Conservation (phyloP, 305 asterid species). For the Stenogyne calaminthoides region DNA sequence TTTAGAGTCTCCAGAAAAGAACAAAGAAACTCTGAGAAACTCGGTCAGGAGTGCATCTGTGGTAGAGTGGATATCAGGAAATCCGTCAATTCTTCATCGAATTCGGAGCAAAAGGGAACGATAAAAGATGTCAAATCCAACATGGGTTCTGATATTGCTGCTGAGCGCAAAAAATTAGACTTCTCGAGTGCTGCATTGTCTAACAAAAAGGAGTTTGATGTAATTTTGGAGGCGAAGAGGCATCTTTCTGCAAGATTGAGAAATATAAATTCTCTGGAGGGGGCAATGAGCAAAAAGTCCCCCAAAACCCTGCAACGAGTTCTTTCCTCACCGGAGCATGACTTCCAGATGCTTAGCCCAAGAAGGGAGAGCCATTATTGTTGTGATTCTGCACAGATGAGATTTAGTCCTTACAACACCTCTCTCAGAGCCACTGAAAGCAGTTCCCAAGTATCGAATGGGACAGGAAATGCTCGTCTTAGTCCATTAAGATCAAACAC, state of each 20-base stretch:
- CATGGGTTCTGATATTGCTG: conserved; percentile 34
- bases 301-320: conserved; percentile 58
- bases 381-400: conserved; percentile 39
- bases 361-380: conserved; percentile 30
- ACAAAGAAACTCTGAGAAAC: not conserved
- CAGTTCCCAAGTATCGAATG: conserved; percentile 26
- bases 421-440: conserved; percentile 24
- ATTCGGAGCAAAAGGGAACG: conserved; percentile 28
- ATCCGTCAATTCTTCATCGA: conserved; percentile 28
- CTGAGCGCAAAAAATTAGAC: conserved; percentile 36
- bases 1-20: conserved; percentile 39
- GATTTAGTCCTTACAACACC: conserved; percentile 30
- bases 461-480: conserved; percentile 22
- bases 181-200: conserved; percentile 25
- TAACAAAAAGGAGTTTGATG: conserved; percentile 46
- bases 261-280: conserved; percentile 32
- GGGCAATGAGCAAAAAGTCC: conserved; percentile 30
- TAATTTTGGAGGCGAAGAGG: conserved; percentile 72
- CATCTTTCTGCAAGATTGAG: conserved; percentile 67
- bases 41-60: conserved; percentile 23
- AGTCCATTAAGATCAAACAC: conserved; percentile 34
- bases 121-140: conserved; percentile 24
- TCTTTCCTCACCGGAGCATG: conserved; percentile 64
- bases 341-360: conserved; percentile 44
- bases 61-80: conserved; percentile 24